Conservation (phyloP, 805 yeast species). For the Kuraishia hungarica region DNA sequence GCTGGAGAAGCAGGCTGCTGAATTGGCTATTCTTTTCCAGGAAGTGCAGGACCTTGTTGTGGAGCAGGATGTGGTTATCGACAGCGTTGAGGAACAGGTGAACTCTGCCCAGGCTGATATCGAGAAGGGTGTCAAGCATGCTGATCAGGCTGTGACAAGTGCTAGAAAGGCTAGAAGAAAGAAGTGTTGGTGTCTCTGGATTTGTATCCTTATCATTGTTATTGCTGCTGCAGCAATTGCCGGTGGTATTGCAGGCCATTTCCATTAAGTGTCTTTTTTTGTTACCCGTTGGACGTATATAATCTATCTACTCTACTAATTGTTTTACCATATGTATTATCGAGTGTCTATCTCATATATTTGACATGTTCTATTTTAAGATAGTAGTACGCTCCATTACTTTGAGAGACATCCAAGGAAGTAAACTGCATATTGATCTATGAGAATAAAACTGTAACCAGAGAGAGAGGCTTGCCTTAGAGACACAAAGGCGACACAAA, state of each 20-base stretch:
- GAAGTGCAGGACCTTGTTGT: conserved; percentile 96
- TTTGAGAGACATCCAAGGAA: too few species aligned
- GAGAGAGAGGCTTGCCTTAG: too few species aligned
- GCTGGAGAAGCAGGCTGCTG: conserved; percentile 93
- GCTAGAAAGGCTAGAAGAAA: conserved; percentile 89
- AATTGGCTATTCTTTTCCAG: conserved; percentile 86
- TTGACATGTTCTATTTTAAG: background rate
- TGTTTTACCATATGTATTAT: background rate
- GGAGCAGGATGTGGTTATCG: conserved; percentile 86
- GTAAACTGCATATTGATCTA: too few species aligned
- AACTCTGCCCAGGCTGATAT: conserved; percentile 80
- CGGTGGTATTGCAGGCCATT: conserved; percentile 36
- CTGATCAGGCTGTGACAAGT: conserved; percentile 77
- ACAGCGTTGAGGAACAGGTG: conserved; percentile 74
- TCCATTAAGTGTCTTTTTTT: conserved; percentile 4
- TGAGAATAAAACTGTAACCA: too few species aligned
- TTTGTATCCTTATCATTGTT: conserved; percentile 47
- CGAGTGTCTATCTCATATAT: background rate
- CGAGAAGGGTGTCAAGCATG: conserved; percentile 91
- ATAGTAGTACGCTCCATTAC: too few species aligned
- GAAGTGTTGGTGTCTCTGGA: conserved; percentile 78
- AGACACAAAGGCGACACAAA: too few species aligned
- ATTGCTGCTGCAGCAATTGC: conserved; percentile 66
- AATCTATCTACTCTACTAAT: background rate
- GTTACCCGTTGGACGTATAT: background rate